Conservation (phyloP, 2,329 filamentous ascomycete genomes). For the Colletotrichum eremochloae region DNA sequence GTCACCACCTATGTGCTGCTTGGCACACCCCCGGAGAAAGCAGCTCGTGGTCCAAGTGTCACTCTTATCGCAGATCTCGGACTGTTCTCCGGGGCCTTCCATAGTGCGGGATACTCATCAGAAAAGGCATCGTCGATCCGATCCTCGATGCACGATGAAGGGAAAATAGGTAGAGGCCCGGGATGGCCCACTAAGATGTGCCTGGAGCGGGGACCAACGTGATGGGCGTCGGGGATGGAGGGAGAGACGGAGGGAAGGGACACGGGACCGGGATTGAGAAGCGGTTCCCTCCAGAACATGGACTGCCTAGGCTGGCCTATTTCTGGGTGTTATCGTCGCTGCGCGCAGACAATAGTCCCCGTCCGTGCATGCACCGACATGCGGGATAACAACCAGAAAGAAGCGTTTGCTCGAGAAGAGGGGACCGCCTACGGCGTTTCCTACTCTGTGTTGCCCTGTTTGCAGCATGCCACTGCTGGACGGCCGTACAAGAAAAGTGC, state of each 20-base stretch:
- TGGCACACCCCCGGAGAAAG: too few relatives aligned
- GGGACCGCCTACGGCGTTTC: background rate
- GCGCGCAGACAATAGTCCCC: slow-evolving; percentile 18
- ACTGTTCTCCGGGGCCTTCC: background rate
- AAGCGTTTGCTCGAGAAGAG: slow-evolving; percentile 6
- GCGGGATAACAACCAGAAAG: background rate
- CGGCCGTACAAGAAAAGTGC: background rate
- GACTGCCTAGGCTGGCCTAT: slow-evolving; percentile 3
- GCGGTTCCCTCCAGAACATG: background rate
- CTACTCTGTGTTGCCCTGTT: background rate
- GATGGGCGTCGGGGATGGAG: background rate
- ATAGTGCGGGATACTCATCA: background rate
- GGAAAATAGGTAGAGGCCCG: background rate
- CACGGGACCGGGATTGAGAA: background rate
- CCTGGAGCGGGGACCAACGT: background rate
- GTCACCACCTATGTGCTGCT: background rate
- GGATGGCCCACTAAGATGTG: background rate
- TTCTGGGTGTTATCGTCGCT: slow-evolving; percentile 7
- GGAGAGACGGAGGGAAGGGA: background rate
- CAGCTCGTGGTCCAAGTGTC: slow-evolving; percentile 10
- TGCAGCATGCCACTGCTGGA: slow-evolving; percentile 24
- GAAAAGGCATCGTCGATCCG: background rate
- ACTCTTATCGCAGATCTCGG: background rate
- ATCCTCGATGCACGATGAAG: background rate
- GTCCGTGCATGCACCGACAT: slow-evolving; percentile 21